Percentiles rank a stretch among this genome's conserved stretches.
Evolutionary conservation across 768 basidiomycete species (phyloP).

Genomic region (Hericium coralloides): DNA sequence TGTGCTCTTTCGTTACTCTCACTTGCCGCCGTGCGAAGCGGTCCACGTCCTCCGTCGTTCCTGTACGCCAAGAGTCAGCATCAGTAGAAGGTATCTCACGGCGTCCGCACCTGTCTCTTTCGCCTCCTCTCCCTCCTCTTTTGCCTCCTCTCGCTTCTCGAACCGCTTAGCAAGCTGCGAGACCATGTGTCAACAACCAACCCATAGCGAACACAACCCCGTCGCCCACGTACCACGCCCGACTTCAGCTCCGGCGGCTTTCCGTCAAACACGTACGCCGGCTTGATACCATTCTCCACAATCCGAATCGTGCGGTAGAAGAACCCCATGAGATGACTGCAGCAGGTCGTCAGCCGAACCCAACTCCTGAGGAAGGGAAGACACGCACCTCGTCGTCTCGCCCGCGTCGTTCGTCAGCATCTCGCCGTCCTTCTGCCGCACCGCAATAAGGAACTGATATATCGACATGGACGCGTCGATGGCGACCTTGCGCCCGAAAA

Average conservation of each 20-base stretch:
- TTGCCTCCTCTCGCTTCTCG: slow-evolving; percentile 83
- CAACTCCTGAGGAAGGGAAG: neutral
- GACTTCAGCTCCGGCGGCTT: slow-evolving; percentile 97
- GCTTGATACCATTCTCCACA: slow-evolving; percentile 98
- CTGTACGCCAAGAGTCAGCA: slow-evolving; percentile 19
- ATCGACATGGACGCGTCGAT: slow-evolving; percentile 98
- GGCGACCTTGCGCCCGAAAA: slow-evolving; percentile 97
- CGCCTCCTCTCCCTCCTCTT: slow-evolving; percentile 91
- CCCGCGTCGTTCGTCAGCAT: slow-evolving; percentile 96
- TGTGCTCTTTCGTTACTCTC: slow-evolving; percentile 91
- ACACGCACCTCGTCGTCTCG: slow-evolving; percentile 76
- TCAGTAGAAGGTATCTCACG: neutral
- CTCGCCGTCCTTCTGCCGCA: slow-evolving; percentile 93
- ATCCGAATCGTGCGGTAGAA: slow-evolving; percentile 97
- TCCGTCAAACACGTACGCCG: slow-evolving; percentile 96
- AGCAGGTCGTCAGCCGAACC: neutral
- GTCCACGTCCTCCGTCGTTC: slow-evolving; percentile 90
- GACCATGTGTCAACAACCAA: neutral
- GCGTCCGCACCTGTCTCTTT: slow-evolving; percentile 67
- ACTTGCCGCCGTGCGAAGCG: slow-evolving; percentile 85
- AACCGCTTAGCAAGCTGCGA: slow-evolving; percentile 91
- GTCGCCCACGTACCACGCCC: slow-evolving; percentile 66
- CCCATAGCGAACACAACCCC: too few relatives aligned
- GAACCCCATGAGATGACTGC: slow-evolving; percentile 93
- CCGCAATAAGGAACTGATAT: slow-evolving; percentile 97